These are phyloP conservation scores for Salinomyces thailandicus DNA, from an alignment of 2,329 filamentous ascomycete species.

Conservation along the genomic window DNA sequence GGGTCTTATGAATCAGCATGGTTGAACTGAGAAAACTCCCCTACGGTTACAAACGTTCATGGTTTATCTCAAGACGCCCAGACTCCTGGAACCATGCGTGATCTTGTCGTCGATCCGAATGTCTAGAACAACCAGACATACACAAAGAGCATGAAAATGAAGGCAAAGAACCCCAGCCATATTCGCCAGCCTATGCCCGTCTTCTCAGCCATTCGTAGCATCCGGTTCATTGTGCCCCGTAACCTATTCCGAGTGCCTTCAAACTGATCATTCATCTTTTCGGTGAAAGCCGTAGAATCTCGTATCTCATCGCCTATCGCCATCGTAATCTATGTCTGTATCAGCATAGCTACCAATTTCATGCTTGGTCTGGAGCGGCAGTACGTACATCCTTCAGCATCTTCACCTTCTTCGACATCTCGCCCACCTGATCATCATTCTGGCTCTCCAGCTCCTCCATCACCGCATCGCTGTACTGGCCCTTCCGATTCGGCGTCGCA, in stretches of 20 bases:
- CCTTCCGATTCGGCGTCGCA: constrained; percentile 48
- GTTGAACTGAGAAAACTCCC: too few relatives aligned
- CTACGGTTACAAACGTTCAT: too few relatives aligned
- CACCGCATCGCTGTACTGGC: constrained; percentile 86
- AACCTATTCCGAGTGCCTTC: constrained; percentile 73
- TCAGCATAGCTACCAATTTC: constrained; percentile 2
- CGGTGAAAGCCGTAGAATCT: constrained; percentile 74
- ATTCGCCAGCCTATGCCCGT: constrained; percentile 94
- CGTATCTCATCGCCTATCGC: constrained; percentile 94
- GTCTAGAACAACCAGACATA: constrained; percentile 74
- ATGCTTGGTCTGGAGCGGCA: background rate
- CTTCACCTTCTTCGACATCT: constrained; percentile 82
- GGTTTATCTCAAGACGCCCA: too few relatives aligned
- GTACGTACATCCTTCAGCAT: constrained; percentile 74
- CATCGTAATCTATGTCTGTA: constrained; percentile 59
- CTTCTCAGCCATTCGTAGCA: constrained; percentile 88
- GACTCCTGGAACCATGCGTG: too few relatives aligned
- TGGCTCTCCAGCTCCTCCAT: constrained; percentile 91
- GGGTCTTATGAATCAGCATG: too few relatives aligned
- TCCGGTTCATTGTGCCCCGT: constrained; percentile 89
- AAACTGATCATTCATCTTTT: constrained; percentile 94
- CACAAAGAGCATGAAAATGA: constrained; percentile 70
- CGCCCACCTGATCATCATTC: constrained; percentile 80
- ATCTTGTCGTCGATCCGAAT: too few relatives aligned
- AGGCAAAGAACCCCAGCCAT: constrained; percentile 82